Percentiles rank a stretch among this genome's conserved stretches.
Evolutionary conservation across 176 grass and related monocot genomes (phyloP).

Genomic region (sorghum (Sorghum bicolor)): Sorghum_bicolor_NCBIv3 NC_012879.2:52687501-52688000

Average conservation of each 20-base stretch:
- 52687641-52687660: background rate
- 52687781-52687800: background rate
- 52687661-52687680: background rate
- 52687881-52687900: too few relatives aligned
- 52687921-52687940: too few relatives aligned
- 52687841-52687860: background rate
- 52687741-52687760: conserved; percentile 5
- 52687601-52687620: conserved; percentile 85
- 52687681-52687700: background rate
- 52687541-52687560: conserved; percentile 61
- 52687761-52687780: background rate
- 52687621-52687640: conserved; percentile 54
- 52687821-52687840: background rate
- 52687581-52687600: conserved; percentile 88
- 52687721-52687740: background rate
- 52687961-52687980: background rate
- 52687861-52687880: too few relatives aligned
- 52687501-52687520: conserved; percentile 86
- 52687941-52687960: too few relatives aligned
- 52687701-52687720: background rate
- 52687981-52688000: too few relatives aligned
- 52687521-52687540: conserved; percentile 92
- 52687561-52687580: conserved; percentile 66
- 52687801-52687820: background rate
- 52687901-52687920: too few relatives aligned